These are phyloP conservation scores for Aspergillus nanangensis DNA, from an alignment of 495 filamentous ascomycete genomes.

Conservation along the genomic window DNA sequence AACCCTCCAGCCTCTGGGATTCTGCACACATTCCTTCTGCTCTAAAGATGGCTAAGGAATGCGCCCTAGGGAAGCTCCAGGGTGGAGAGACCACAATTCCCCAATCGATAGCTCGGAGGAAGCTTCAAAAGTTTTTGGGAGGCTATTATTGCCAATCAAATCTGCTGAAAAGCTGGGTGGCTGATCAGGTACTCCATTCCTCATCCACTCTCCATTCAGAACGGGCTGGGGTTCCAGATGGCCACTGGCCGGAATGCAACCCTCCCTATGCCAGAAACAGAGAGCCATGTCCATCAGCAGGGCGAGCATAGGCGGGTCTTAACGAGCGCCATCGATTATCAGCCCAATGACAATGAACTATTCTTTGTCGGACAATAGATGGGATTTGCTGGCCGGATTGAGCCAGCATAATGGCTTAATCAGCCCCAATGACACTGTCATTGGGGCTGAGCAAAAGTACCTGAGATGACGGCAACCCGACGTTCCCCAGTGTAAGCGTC, in stretches of 20 bases:
- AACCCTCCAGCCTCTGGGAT: constrained; percentile 36
- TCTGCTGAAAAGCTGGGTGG: constrained; percentile 9
- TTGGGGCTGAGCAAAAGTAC: not conserved
- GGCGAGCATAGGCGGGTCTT: constrained; percentile 24
- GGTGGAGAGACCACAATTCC: constrained; percentile 20
- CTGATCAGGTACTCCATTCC: constrained; percentile 19
- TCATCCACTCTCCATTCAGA: constrained; percentile 11
- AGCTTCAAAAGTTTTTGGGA: constrained; percentile 18
- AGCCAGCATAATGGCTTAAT: not conserved
- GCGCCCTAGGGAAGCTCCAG: constrained; percentile 19
- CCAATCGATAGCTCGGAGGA: constrained; percentile 14
- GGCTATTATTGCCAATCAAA: constrained; percentile 23
- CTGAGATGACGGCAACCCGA: not conserved
- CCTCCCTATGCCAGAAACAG: constrained; percentile 34
- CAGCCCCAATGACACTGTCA: not conserved
- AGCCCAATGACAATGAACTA: constrained; percentile 13
- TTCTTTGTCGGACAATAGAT: constrained; percentile 4
- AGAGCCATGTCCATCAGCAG: constrained; percentile 15
- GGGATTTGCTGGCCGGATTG: constrained; percentile 1
- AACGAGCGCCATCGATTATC: constrained; percentile 12
- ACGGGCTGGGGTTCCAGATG: constrained; percentile 19
- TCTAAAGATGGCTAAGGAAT: constrained; percentile 40
- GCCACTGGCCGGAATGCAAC: constrained; percentile 40
- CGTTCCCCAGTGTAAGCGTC: constrained; percentile 2
- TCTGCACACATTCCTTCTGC: constrained; percentile 36